Conservation (phyloP, 2,329 filamentous ascomycete genomes). For the Xylariaceae sp. region DNA sequence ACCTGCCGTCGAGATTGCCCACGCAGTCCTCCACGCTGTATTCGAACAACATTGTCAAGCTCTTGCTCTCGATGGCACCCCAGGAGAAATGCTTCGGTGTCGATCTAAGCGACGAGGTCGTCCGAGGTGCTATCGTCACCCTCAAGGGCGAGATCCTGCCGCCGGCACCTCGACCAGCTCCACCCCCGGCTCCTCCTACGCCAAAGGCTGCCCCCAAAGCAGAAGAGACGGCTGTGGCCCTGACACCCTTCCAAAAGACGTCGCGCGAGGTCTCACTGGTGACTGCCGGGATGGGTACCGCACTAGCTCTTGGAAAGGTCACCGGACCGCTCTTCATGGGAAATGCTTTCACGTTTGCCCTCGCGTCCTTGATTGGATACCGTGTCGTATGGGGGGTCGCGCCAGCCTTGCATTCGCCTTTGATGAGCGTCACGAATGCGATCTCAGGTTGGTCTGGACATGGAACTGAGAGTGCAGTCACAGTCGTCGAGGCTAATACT, state of each 20-base stretch:
- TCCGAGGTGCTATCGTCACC: conserved; percentile 78
- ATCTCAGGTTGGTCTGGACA: conserved; percentile 80
- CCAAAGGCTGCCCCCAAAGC: conserved; percentile 35
- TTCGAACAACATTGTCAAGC: conserved; percentile 90
- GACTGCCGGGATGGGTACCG: conserved; percentile 71
- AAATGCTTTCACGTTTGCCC: conserved; percentile 77
- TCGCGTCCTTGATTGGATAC: conserved; percentile 83
- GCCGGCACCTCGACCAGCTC: conserved; percentile 62
- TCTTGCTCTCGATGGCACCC: conserved; percentile 74
- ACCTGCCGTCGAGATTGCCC: conserved; percentile 78
- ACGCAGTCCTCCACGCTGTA: conserved; percentile 88
- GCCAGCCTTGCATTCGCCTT: conserved; percentile 76
- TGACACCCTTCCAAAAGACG: conserved; percentile 79
- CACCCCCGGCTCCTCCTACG: conserved; percentile 48
- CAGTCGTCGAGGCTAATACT: conserved; percentile 19
- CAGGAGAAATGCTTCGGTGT: conserved; percentile 74
- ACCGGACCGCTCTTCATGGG: conserved; percentile 83
- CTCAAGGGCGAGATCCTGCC: conserved; percentile 71
- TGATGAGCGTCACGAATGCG: conserved; percentile 92
- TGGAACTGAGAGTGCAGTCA: too few relatives aligned
- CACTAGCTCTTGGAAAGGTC: conserved; percentile 70
- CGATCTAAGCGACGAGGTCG: conserved; percentile 77
- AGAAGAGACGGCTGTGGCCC: conserved; percentile 54
- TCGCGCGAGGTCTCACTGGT: conserved; percentile 69
- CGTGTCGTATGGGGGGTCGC: conserved; percentile 82